Conservation (phyloP, 257 asterid species). For the Fraxinus pennsylvanica region DNA sequence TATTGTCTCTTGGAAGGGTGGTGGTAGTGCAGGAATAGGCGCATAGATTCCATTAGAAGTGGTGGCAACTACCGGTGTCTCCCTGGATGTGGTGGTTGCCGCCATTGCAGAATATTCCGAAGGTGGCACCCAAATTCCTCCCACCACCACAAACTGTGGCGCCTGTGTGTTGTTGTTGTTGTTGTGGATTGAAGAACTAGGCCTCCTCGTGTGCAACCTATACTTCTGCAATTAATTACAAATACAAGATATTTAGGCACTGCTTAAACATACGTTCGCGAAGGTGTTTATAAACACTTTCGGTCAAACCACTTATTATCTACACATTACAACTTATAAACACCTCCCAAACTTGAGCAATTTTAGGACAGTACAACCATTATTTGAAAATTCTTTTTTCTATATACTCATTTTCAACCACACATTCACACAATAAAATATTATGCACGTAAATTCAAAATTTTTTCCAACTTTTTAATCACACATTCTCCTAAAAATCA, state of each 20-base stretch:
- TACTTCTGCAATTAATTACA: conserved; percentile 41
- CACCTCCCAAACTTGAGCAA: background rate
- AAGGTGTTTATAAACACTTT: background rate
- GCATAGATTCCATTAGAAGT: conserved; percentile 57
- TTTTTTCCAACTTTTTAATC: no score
- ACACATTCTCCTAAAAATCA: no score
- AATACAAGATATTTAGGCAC: background rate
- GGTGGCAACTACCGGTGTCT: conserved; percentile 42
- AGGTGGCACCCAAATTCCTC: conserved; percentile 46
- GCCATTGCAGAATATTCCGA: conserved; percentile 20
- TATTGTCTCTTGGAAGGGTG: conserved; percentile 39
- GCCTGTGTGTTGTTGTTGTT: conserved; percentile 21
- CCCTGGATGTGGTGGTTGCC: conserved; percentile 38
- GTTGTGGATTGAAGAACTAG: conserved; percentile 38
- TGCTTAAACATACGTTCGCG: background rate
- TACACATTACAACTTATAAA: no score
- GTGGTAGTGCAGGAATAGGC: conserved; percentile 53
- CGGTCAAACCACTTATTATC: no score
- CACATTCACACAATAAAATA: no score
- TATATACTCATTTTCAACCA: no score
- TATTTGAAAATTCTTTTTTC: no score
- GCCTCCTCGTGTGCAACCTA: conserved; percentile 64
- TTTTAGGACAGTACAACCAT: background rate
- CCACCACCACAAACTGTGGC: conserved; percentile 38
- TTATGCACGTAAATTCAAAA: no score